These are phyloP conservation scores for Pseudohalonectria lignicola DNA, from an alignment of 2,329 filamentous ascomycete species.

Conservation along the genomic window DNA sequence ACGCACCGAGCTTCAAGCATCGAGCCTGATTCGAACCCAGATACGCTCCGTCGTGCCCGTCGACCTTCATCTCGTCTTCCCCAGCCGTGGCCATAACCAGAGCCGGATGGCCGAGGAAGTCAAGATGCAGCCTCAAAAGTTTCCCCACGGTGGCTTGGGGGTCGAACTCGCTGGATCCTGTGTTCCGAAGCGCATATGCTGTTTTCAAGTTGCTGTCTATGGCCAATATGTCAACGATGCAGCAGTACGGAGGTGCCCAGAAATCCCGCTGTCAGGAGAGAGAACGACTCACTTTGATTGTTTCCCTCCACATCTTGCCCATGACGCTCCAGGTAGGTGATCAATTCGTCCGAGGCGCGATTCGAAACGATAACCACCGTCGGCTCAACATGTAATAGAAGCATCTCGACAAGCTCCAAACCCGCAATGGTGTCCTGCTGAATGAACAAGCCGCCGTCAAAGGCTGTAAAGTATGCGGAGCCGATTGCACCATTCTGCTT, in stretches of 20 bases:
- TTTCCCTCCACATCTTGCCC: conserved; percentile 20
- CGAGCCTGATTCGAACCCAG: conserved; percentile 36
- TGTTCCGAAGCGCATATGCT: conserved; percentile 47
- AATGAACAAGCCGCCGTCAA: conserved; percentile 59
- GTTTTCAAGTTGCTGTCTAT: conserved; percentile 11
- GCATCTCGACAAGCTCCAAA: conserved; percentile 55
- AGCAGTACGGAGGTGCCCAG: too few species aligned
- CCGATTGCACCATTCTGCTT: conserved; percentile 61
- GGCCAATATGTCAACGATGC: too few species aligned
- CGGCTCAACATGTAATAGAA: conserved; percentile 42
- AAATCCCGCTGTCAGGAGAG: conserved; percentile 2
- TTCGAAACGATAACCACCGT: conserved; percentile 42
- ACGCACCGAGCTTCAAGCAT: conserved; percentile 57
- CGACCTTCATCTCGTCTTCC: conserved; percentile 13
- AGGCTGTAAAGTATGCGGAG: conserved; percentile 71
- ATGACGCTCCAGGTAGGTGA: conserved; percentile 20
- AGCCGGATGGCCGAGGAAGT: conserved; percentile 32
- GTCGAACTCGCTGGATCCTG: conserved; percentile 63
- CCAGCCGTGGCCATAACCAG: conserved; percentile 43
- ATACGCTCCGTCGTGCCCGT: conserved; percentile 26
- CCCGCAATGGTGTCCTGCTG: conserved; percentile 66
- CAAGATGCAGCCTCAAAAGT: conserved; percentile 47
- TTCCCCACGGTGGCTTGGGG: conserved; percentile 56
- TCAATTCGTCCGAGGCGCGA: conserved; percentile 29
- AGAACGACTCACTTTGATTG: conserved; percentile 10